Base-by-base conservation (phyloP, 139 green algal genomes). In the Tetratostichococcus sp. region DNA sequence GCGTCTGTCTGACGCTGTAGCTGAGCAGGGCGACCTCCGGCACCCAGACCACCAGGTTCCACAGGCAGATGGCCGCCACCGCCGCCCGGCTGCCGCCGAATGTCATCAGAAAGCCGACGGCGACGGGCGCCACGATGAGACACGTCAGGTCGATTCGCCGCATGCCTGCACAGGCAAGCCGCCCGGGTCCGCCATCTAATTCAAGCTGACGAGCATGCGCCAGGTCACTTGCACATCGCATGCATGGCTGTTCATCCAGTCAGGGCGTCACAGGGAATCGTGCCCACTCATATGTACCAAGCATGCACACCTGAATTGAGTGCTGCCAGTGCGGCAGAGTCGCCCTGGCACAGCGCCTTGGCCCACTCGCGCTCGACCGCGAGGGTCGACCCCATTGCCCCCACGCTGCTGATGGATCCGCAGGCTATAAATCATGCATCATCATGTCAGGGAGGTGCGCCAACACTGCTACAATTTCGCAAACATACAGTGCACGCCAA, bases 101-200 rank as follows among this genome's bases (percentile, higher is more conserved):
- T 14, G 89, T 88, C 88, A 97, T 93, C 30, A 94, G 43, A 30
- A 91, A 72, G 4, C 92, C 92, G 4, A 83, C 81, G 0, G 70
- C 67, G 14, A 92, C 77, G 26, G 92, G 92, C 0, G 84, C 82
- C 2, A 84, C 65, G 57, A 97, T 87, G 62, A 91, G 81, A 69
- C 82, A 93, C 0, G 69, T 82, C 43, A 97, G 82, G 75, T 97
- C 92, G 70, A 97, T 94, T 0, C 86, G 82, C 4, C 89, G 82
- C 86, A 97, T 93, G 21, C 73, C 84, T 82, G 84, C 73, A 79
- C n/a, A n/a, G n/a, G n/a, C n/a, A n/a, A n/a, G n/a, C n/a, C n/a
- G n/a, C n/a, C n/a, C n/a, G n/a, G n/a, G n/a, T n/a, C n/a, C n/a
- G n/a, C n/a, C n/a, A n/a, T n/a, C n/a, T n/a, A n/a, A n/a, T n/a